Conservation (phyloP, 2,329 filamentous ascomycete species). For the Monosporascus ibericus region DNA sequence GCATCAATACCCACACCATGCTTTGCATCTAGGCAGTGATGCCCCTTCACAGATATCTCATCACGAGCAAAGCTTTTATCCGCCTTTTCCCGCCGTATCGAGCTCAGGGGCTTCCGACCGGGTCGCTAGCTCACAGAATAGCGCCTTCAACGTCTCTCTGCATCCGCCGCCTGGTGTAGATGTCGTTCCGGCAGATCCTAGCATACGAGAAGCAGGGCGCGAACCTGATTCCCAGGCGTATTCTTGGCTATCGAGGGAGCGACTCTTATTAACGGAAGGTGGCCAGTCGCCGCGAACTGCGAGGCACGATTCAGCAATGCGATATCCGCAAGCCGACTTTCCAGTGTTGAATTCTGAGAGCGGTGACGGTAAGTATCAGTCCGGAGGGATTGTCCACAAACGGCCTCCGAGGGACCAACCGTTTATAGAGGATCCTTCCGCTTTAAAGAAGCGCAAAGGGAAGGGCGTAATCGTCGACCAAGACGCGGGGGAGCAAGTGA, state of each 20-base stretch:
- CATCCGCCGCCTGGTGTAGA: background rate
- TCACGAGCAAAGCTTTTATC: background rate
- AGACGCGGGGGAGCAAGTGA: constrained; percentile 38
- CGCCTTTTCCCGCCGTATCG: background rate
- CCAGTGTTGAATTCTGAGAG: constrained; percentile 42
- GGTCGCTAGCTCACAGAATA: background rate
- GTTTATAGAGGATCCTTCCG: constrained; percentile 11
- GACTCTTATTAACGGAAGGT: background rate
- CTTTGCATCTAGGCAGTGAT: background rate
- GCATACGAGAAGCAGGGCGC: background rate
- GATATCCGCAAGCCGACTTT: constrained; percentile 28
- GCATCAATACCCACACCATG: background rate
- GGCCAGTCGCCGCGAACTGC: background rate
- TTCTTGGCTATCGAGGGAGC: background rate
- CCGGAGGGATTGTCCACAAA: constrained; percentile 10
- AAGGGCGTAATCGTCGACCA: constrained; percentile 23
- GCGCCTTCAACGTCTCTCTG: background rate
- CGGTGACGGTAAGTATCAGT: constrained; percentile 31
- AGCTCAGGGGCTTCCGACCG: background rate
- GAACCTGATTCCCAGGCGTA: background rate
- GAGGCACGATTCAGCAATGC: constrained; percentile 14
- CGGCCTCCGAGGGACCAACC: constrained; percentile 11
- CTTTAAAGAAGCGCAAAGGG: constrained; percentile 28
- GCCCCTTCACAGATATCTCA: background rate
- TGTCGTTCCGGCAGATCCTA: background rate